Evolutionary conservation across 441 rosid species (phyloP).

Genomic region (Bocquillonia castaneifolia): DNA sequence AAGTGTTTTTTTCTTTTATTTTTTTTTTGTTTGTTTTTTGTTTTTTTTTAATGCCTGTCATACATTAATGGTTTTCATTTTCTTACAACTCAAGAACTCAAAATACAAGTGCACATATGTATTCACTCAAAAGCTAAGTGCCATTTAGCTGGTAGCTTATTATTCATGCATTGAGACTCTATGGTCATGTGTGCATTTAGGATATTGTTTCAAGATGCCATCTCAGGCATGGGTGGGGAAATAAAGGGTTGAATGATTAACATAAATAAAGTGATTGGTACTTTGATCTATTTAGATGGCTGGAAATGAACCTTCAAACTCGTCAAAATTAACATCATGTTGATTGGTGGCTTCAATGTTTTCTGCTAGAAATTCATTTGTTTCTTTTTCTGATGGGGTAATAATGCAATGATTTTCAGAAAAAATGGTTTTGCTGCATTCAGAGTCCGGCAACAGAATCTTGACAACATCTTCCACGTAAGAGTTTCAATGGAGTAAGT

Average conservation of each 20-base stretch:
- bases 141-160: background rate
- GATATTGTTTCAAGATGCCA: background rate
- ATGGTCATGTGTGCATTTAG: background rate
- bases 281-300: background rate
- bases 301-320: background rate
- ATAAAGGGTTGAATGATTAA: background rate
- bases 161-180: background rate
- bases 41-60: no score
- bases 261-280: background rate
- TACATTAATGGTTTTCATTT: background rate
- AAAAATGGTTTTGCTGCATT: conserved; percentile 88
- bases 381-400: conserved; percentile 3
- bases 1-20: conserved; percentile 34
- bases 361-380: background rate
- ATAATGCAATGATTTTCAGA: conserved; percentile 39
- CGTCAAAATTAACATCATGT: background rate
- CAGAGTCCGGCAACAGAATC: conserved; percentile 62
- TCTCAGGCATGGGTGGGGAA: background rate
- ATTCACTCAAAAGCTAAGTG: no score
- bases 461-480: conserved; percentile 32
- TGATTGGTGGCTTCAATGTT: background rate
- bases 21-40: no score
- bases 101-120: no score
- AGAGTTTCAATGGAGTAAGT: conserved; percentile 27
- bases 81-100: background rate